These are phyloP conservation scores for Trichocladium antarcticum DNA, from an alignment of 495 filamentous ascomycete genomes.

Conservation along the genomic window DNA sequence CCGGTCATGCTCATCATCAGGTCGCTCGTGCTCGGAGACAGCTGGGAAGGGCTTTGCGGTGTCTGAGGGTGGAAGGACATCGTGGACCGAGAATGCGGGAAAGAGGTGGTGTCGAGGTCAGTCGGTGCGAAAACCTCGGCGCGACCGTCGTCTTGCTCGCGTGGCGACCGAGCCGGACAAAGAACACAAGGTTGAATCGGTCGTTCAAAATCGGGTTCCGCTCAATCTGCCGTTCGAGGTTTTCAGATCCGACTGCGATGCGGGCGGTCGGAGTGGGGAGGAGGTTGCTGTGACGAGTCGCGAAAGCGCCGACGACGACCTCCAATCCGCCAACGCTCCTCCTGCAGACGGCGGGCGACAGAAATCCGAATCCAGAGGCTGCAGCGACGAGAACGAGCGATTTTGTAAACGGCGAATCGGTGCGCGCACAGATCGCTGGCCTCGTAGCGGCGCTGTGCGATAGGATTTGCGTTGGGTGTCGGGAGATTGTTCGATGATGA, in stretches of 20 bases:
- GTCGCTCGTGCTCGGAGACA: slow-evolving; percentile 38
- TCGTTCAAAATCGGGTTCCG: background rate
- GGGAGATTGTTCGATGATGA: slow-evolving; percentile 21
- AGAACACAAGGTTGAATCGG: background rate
- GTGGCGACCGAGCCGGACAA: slow-evolving; percentile 20
- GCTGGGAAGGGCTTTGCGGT: slow-evolving; percentile 48
- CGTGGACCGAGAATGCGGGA: slow-evolving; percentile 24
- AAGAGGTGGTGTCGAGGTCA: too few species aligned
- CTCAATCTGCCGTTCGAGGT: slow-evolving; percentile 1
- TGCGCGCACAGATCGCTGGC: slow-evolving; percentile 18
- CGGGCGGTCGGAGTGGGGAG: slow-evolving; percentile 22
- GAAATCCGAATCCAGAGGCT: slow-evolving; percentile 6
- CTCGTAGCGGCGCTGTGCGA: slow-evolving; percentile 23
- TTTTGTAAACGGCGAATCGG: slow-evolving; percentile 1
- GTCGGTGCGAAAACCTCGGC: slow-evolving; percentile 15
- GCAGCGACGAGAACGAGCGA: background rate
- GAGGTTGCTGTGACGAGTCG: slow-evolving; percentile 31
- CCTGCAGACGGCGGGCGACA: slow-evolving; percentile 14
- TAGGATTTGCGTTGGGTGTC: slow-evolving; percentile 12
- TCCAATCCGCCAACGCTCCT: slow-evolving; percentile 15
- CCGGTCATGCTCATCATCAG: slow-evolving; percentile 34
- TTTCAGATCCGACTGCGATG: slow-evolving; percentile 12
- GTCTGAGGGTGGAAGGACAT: slow-evolving; percentile 50
- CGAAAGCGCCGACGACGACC: slow-evolving; percentile 28
- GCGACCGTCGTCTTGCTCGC: slow-evolving; percentile 6